These are phyloP conservation scores for Tolypocladium cylindrosporum DNA, from an alignment of 2,329 filamentous ascomycete species.

Conservation along the genomic window DNA sequence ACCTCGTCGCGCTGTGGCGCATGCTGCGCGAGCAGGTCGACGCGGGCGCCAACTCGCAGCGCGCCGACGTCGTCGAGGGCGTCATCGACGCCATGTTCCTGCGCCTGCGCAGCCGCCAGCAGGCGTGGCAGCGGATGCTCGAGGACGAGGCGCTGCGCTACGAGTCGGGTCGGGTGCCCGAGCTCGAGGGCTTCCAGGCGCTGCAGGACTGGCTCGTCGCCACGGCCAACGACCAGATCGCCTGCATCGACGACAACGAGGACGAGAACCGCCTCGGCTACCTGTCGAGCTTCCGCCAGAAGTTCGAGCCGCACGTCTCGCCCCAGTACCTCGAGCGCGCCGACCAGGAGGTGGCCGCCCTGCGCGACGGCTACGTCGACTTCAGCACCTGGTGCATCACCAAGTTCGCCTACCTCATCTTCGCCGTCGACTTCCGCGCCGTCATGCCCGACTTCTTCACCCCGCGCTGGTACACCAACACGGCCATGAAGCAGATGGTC, in stretches of 20 bases:
- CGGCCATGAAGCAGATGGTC: slow-evolving; percentile 86
- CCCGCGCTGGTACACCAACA: slow-evolving; percentile 74
- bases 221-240: slow-evolving; percentile 96
- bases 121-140: slow-evolving; percentile 77
- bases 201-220: slow-evolving; percentile 94
- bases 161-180: slow-evolving; percentile 42
- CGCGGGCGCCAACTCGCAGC: slow-evolving; percentile 74
- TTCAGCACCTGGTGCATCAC: slow-evolving; percentile 87
- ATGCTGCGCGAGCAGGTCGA: slow-evolving; percentile 92
- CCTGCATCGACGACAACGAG: slow-evolving; percentile 88
- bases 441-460: slow-evolving; percentile 91
- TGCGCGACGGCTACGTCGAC: slow-evolving; percentile 91
- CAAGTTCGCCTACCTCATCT: slow-evolving; percentile 78
- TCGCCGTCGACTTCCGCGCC: slow-evolving; percentile 76
- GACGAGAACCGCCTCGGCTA: slow-evolving; percentile 69
- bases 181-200: slow-evolving; percentile 61
- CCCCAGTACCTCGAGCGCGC: slow-evolving; percentile 70
- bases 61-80: slow-evolving; percentile 85
- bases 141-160: slow-evolving; percentile 76
- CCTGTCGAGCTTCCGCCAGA: slow-evolving; percentile 74
- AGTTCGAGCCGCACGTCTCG: slow-evolving; percentile 72
- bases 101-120: slow-evolving; percentile 72
- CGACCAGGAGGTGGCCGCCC: slow-evolving; percentile 58
- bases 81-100: slow-evolving; percentile 95
- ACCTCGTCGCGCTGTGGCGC: slow-evolving; percentile 88